A percentile compares a stretch with the other conserved stretches of the same genome.
These are phyloP conservation scores for Pascua guehoae DNA, from an alignment of 1,284 basidiomycete genomes.

Conservation along the genomic window DNA sequence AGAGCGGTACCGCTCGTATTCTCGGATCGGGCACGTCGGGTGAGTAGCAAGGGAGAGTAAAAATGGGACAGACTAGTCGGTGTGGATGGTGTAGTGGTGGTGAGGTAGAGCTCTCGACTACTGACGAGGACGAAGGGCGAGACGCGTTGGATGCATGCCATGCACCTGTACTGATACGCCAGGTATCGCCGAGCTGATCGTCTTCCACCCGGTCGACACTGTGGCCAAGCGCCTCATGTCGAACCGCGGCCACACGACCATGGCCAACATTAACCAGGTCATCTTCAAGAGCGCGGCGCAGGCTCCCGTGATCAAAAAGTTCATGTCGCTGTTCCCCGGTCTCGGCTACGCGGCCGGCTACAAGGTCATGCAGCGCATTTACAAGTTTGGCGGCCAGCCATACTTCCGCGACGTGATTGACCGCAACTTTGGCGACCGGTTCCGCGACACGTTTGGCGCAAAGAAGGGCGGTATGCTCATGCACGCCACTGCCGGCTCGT, in stretches of 20 bases:
- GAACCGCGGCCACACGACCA: conserved; percentile 77
- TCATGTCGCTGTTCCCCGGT: conserved; percentile 92
- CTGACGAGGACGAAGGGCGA: no score
- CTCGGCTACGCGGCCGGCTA: conserved; percentile 97
- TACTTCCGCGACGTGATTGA: conserved; percentile 92
- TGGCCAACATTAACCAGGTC: conserved; percentile 64
- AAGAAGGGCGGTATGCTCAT: conserved; percentile 93
- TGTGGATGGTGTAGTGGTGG: no score
- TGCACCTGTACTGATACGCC: conserved; percentile 14
- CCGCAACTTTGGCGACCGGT: conserved; percentile 68
- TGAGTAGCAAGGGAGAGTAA: conserved; percentile 49
- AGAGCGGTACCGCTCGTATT: conserved; percentile 85
- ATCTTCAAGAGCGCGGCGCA: conserved; percentile 83
- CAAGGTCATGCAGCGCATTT: conserved; percentile 88
- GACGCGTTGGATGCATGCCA: no score
- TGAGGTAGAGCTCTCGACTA: no score
- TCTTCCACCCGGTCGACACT: conserved; percentile 91
- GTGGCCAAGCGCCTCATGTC: conserved; percentile 97
- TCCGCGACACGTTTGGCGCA: conserved; percentile 86
- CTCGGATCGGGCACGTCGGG: conserved; percentile 90
- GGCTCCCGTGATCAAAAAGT: conserved; percentile 65
- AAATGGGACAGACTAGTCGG: no score
- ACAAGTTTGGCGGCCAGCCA: conserved; percentile 98
- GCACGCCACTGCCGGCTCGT: conserved; percentile 91
- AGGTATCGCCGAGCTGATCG: conserved; percentile 90